Base-by-base conservation (phyloP, 371 early-diverging fungal genomes). In the Choanephora cucurbitarum region DNA sequence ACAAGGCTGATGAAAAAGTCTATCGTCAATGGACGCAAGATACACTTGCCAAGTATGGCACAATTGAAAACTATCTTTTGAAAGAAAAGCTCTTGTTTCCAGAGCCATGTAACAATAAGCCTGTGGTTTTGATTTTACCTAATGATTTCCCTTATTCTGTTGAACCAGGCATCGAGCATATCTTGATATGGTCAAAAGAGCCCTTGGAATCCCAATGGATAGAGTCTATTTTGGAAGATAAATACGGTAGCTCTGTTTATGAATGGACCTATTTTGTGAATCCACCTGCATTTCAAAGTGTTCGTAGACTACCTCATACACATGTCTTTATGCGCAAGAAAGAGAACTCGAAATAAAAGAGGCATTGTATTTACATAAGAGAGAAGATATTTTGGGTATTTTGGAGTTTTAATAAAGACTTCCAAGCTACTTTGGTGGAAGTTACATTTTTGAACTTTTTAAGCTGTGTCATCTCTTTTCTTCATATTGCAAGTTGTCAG, bases 101-200 rank as follows among this genome's bases (percentile, higher is more conserved):
- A 22, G 55, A 37, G 2, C 37, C 9, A 37, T 11, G 46, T 21
- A 44, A 51, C 18, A 56, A 41, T 28, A 55, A 61, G 8, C 62
- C 64, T 15, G 40, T 60, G 41, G 62, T 66, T 24, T 65, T 82
- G 48, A 55, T 84, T 41, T 63, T 84, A 8, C 75, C 73, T 8
- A 86, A 86, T 64, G 86, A 86, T 61, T 86, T 80, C 57, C 85
- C 85, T 18, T 86, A 86, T 52, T 79, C 84, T 11, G 64, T 79
- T 6, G 78, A 72, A 14, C 70, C 68, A 23, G 69, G 73, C 37
- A 77, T 77, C 32, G 21, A 49, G 14, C 86, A 86, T 49, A 57
- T 70, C 17, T 64, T 86, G 32, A 60, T 86, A 21, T 86, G 86
- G 86, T 85, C 86, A 11, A 73, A 78, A 59, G 48, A 24, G 14